Conservation (phyloP, 2,329 filamentous ascomycete genomes). For the Hymenoscyphus fraxineus region DNA sequence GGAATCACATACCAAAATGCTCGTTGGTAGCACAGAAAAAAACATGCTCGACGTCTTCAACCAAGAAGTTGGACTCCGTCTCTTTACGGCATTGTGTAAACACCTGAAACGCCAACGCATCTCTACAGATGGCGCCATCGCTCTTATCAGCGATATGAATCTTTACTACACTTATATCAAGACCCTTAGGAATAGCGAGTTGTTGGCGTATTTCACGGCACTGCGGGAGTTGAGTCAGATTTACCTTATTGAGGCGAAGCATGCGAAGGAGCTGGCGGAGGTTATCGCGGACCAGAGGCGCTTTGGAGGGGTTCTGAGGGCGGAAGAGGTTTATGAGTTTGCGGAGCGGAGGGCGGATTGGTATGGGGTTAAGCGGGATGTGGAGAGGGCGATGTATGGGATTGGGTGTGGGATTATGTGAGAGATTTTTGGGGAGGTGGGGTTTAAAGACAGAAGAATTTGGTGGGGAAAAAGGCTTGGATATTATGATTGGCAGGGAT, state of each 20-base stretch:
- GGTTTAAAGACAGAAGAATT: neutral
- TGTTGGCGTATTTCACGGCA: conserved; percentile 87
- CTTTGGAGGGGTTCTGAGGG: conserved; percentile 87
- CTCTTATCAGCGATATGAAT: conserved; percentile 94
- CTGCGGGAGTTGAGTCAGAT: conserved; percentile 92
- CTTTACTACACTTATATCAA: conserved; percentile 84
- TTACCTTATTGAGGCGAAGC: conserved; percentile 80
- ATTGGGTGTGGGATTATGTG: conserved; percentile 86
- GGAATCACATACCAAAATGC: conserved; percentile 84
- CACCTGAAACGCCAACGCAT: conserved; percentile 95
- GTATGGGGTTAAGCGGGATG: conserved; percentile 82
- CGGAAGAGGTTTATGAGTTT: conserved; percentile 97
- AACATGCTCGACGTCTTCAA: conserved; percentile 98
- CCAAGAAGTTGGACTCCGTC: conserved; percentile 87
- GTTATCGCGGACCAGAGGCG: conserved; percentile 90
- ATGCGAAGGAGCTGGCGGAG: conserved; percentile 91
- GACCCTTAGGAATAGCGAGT: conserved; percentile 74
- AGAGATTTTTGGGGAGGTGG: conserved; percentile 26
- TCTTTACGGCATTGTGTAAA: conserved; percentile 92
- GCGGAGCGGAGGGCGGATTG: conserved; percentile 91
- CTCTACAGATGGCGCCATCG: conserved; percentile 83
- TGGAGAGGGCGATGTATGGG: conserved; percentile 96
- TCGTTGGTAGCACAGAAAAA: conserved; percentile 93
- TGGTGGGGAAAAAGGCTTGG: neutral
- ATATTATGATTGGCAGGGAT: neutral